phyloP scores from a whole-genome alignment of 257 asterid genomes.

The Solanum pennellii region DNA sequence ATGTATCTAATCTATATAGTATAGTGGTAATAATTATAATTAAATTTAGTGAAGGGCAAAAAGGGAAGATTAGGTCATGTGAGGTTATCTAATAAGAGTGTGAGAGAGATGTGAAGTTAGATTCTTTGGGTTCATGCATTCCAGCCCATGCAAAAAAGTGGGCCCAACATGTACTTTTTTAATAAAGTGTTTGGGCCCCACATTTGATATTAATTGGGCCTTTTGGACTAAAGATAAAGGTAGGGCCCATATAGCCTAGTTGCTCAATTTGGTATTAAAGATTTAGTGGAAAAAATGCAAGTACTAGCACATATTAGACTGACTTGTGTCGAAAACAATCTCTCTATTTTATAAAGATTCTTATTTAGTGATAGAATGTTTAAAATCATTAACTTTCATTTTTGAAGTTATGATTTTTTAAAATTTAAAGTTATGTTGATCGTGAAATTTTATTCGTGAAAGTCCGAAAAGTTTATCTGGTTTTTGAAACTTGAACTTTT shows the following conservation, averaged over 20 bases:
- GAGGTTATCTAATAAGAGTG: neutral
- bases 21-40: neutral
- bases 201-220: neutral
- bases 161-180: neutral
- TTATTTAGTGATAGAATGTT: neutral
- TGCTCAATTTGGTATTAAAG: neutral
- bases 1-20: neutral
- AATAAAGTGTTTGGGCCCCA: slow-evolving; percentile 1
- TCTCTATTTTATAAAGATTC: neutral
- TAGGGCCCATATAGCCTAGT: neutral
- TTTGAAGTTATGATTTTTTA: neutral
- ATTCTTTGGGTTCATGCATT: slow-evolving; percentile 3
- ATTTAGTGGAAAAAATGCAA: neutral
- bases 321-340: neutral
- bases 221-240: neutral
- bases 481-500: neutral
- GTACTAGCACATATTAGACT: neutral
- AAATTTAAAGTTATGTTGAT: neutral
- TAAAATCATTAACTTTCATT: rapidly evolving
- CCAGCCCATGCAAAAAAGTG: slow-evolving; percentile 11
- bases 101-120: neutral
- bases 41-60: neutral
- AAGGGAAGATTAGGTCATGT: neutral
- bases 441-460: neutral
- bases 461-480: neutral